phyloP scores from a whole-genome alignment of 1,139 yeast species.

The Kodamaea derodonti region DNA sequence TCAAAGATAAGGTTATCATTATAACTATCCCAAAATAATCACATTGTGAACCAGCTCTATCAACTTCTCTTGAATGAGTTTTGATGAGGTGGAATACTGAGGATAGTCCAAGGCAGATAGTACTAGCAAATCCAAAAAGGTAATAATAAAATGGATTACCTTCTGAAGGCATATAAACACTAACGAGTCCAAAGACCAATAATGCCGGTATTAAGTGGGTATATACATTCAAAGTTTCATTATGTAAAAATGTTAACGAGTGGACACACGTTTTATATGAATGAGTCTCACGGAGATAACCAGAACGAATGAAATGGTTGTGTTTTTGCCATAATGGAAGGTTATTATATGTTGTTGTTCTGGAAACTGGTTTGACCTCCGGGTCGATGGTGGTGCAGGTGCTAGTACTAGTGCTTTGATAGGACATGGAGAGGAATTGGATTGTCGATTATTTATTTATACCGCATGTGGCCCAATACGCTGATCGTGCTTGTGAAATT shows the following conservation, averaged over 20 bases:
- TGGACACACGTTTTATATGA: conserved; percentile 48
- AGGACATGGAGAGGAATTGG: background rate
- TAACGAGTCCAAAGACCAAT: conserved; percentile 26
- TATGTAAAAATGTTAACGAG: conserved; percentile 69
- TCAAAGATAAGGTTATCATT: conserved; percentile 70
- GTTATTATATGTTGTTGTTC: conserved; percentile 26
- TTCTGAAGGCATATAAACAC: conserved; percentile 20
- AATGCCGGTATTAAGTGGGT: conserved; percentile 73
- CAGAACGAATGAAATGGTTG: conserved; percentile 69
- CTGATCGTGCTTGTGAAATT: no score
- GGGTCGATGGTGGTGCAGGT: background rate
- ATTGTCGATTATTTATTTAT: no score
- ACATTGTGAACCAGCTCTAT: conserved; percentile 68
- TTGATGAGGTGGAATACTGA: conserved; percentile 76
- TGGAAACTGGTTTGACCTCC: background rate
- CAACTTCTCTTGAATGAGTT: conserved; percentile 62
- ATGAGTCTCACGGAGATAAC: conserved; percentile 71
- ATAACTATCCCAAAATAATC: conserved; percentile 87
- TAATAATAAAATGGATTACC: conserved; percentile 25
- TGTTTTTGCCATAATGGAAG: conserved; percentile 85
- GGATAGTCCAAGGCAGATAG: conserved; percentile 66
- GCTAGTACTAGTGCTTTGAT: background rate
- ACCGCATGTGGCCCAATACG: no score
- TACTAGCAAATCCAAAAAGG: conserved; percentile 39
- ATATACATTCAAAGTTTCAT: conserved; percentile 80